Evolutionary conservation across 371 early-diverging fungal genomes (phyloP), one percentile per base, ranked within the genome.

Genomic region (Apophysomyces elegans): DNA sequence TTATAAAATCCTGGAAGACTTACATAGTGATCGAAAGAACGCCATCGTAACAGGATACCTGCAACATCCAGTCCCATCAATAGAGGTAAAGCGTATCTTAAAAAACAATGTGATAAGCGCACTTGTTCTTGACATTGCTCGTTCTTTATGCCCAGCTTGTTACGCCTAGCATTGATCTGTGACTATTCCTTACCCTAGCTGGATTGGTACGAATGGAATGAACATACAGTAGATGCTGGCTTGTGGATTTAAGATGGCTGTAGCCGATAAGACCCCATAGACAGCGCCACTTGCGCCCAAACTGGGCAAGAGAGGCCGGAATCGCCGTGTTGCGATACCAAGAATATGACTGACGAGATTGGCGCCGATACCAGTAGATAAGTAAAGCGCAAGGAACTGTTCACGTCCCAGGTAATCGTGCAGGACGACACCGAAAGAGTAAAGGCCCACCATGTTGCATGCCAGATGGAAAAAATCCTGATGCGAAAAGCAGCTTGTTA

Each of bases 221-320:
- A 90, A 89, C 14, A 90, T 77, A 5, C 90, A 63, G 46, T 72
- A 72, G 1, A 89, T 78, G 12, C 73, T 70, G 14, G 84, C 63
- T 18, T 87, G 63, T 5, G 91, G 91, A 50, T 73, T 76, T 64
- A 78, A 37, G 38, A 77, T 70, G n/a, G 86, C 83, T 3, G 77
- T 75, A 0, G 79, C 66, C 16, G 79, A 78, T 12, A 90, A 54
- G 21, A 84, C 81, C 8, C 83, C 79, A 56, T 86, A 91, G 26
- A 91, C 73, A 2, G 89, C 90, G 0, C 91, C 91, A 47, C 84
- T 85, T 18, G 91, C 91, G 3, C 91, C 91, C 18, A 90, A 73
- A 7, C 81, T 78, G 0, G 86, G 87, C 32, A 83, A 61, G 14
- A 88, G 75, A 4, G 72, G 58, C 12, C 63, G 39, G 16, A 73